phyloP scores from a whole-genome alignment of 371 early-diverging fungal genomes.

The Mucor racemosus region DNA sequence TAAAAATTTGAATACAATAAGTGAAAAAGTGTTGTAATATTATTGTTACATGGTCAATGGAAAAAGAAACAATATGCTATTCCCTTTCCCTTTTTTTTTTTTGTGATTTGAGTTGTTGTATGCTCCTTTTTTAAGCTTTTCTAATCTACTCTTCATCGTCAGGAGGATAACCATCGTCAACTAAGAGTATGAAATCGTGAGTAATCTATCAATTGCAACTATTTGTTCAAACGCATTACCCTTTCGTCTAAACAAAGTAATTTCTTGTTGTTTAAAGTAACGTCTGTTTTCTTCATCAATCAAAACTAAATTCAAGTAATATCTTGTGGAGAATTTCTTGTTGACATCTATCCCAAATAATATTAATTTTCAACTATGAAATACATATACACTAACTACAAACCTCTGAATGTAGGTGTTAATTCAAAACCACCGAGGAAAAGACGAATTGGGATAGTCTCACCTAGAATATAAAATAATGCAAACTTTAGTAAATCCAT shows the following conservation, averaged over 20 bases:
- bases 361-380: background rate
- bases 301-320: constrained; percentile 95
- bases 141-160: constrained; percentile 23
- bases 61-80: background rate
- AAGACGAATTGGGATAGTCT: constrained; percentile 97
- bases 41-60: background rate
- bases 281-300: constrained; percentile 98
- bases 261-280: constrained; percentile 98
- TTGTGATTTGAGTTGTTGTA: background rate
- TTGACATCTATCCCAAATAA: constrained; percentile 68
- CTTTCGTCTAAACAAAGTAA: constrained; percentile 79
- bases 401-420: constrained; percentile 82
- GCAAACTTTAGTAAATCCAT: background rate
- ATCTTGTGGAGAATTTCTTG: constrained; percentile 96
- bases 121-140: background rate
- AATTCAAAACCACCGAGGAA: constrained; percentile 97
- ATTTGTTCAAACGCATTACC: constrained; percentile 20
- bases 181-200: constrained; percentile 2
- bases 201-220: background rate
- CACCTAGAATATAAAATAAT: constrained; percentile 48
- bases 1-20: background rate
- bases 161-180: constrained; percentile 34
- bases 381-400: background rate
- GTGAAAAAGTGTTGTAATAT: background rate
- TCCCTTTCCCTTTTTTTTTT: background rate